Evolutionary conservation across 1,284 basidiomycete genomes (phyloP).

Genomic region (Sporisorium sorghi): DNA sequence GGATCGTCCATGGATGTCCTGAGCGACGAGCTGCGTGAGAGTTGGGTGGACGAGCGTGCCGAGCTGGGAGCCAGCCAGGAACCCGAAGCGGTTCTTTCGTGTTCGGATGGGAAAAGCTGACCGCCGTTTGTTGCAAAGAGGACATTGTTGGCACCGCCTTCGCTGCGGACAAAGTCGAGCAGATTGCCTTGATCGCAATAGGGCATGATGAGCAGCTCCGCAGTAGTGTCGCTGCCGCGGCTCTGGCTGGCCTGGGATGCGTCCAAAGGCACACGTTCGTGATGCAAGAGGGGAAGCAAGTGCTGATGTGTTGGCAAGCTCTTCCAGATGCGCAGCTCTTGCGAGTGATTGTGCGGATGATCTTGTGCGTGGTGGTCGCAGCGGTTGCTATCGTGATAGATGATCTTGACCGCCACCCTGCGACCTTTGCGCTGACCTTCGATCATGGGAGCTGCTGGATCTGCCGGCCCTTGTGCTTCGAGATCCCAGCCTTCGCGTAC

Average conservation of each 20-base stretch:
- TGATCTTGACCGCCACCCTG: conserved; percentile 59
- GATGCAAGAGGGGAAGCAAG: conserved; percentile 57
- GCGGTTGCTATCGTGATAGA: conserved; percentile 34
- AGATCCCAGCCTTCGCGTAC: conserved; percentile 76
- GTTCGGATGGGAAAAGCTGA: conserved; percentile 17
- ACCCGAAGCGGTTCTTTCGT: conserved; percentile 32
- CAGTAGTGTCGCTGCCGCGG: conserved; percentile 6
- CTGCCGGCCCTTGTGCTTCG: conserved; percentile 23
- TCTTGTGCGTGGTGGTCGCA: conserved; percentile 10
- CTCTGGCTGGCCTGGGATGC: background rate
- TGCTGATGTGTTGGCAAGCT: conserved; percentile 53
- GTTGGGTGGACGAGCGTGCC: conserved; percentile 18
- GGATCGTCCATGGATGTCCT: conserved; percentile 30
- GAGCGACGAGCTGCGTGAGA: conserved; percentile 45
- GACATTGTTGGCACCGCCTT: conserved; percentile 31
- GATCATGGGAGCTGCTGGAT: conserved; percentile 31
- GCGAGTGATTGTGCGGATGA: conserved; percentile 18
- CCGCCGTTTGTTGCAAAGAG: conserved; percentile 16
- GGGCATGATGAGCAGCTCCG: conserved; percentile 61
- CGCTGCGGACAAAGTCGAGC: conserved; percentile 57
- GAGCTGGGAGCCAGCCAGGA: conserved; percentile 36
- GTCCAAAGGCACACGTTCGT: conserved; percentile 44
- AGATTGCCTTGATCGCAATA: conserved; percentile 57
- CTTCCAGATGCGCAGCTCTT: conserved; percentile 60
- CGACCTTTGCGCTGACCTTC: conserved; percentile 36